Percentiles rank a stretch among this genome's conserved stretches.
Evolutionary conservation across 2,329 filamentous ascomycete species (phyloP).

Genomic region (Pseudogymnoascus sp.): DNA sequence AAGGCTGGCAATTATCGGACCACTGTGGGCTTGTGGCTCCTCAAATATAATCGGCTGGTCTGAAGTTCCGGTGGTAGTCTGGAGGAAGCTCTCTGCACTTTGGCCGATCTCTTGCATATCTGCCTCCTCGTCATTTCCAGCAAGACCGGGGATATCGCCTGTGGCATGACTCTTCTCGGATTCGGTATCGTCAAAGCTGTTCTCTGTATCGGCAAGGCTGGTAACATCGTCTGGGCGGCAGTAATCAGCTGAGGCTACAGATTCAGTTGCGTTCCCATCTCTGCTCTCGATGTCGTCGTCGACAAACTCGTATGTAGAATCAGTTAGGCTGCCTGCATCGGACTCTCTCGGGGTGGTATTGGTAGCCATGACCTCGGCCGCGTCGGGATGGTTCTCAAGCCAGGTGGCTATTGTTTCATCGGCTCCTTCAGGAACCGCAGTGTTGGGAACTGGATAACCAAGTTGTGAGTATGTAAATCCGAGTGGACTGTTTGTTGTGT

Average conservation of each 20-base stretch:
- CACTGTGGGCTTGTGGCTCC: slow-evolving; percentile 32
- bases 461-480: slow-evolving; percentile 15
- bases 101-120: slow-evolving; percentile 27
- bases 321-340: slow-evolving; percentile 27
- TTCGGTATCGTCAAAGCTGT: slow-evolving; percentile 28
- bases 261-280: slow-evolving; percentile 29
- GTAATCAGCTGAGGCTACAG: slow-evolving; percentile 30
- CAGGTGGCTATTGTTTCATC: slow-evolving; percentile 25
- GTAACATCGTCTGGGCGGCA: slow-evolving; percentile 29
- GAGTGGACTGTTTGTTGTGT: slow-evolving; percentile 13
- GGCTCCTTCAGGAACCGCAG: slow-evolving; percentile 11
- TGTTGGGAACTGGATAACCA: slow-evolving; percentile 19
- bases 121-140: slow-evolving; percentile 21
- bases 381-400: slow-evolving; percentile 22
- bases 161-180: slow-evolving; percentile 21
- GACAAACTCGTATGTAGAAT: slow-evolving; percentile 30
- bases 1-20: slow-evolving; percentile 12
- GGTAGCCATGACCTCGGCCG: slow-evolving; percentile 20
- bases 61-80: slow-evolving; percentile 25
- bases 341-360: slow-evolving; percentile 20
- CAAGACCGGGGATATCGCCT: slow-evolving; percentile 18
- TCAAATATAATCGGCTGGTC: slow-evolving; percentile 39
- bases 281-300: slow-evolving; percentile 30
- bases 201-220: slow-evolving; percentile 30
- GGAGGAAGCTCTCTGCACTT: slow-evolving; percentile 23